Conservation (phyloP, 306 rosid genomes). For the Cucurbita maxima region DNA sequence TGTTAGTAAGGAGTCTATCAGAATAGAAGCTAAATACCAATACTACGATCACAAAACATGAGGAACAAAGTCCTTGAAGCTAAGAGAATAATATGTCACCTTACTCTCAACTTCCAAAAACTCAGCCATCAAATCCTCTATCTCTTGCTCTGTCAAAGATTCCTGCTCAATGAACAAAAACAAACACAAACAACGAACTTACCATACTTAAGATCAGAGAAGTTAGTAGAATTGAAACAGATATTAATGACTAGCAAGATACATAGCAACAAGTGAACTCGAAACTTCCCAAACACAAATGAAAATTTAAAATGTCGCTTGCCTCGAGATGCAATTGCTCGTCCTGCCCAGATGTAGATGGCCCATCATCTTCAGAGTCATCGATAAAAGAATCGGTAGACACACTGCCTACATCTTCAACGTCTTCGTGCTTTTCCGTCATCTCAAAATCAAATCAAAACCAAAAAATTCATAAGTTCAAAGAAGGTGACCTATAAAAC, state of each 20-base stretch:
- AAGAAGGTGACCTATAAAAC: background rate
- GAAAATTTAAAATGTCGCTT: constrained; percentile 9
- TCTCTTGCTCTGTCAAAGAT: constrained; percentile 63
- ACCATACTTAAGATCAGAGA: background rate
- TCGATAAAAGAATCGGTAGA: constrained; percentile 52
- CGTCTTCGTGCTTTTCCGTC: constrained; percentile 46
- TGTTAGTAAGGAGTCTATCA: background rate
- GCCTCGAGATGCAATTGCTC: constrained; percentile 41
- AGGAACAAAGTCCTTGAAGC: background rate
- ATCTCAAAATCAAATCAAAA: constrained; percentile 23
- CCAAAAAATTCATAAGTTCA: background rate
- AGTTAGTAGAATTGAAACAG: background rate
- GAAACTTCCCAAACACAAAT: background rate
- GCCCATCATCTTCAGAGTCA: constrained; percentile 49
- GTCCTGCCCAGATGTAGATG: constrained; percentile 45
- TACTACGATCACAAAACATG: background rate
- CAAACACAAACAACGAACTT: background rate
- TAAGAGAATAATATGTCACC: constrained; percentile 32
- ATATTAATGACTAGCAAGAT: background rate
- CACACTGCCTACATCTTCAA: constrained; percentile 40
- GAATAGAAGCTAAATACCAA: background rate
- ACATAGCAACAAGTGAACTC: background rate
- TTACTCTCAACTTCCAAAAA: constrained; percentile 89
- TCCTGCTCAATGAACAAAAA: constrained; percentile 36
- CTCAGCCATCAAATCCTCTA: constrained; percentile 65